Percentiles rank a stretch among this genome's conserved stretches.
phyloP scores from a whole-genome alignment of 257 asterid genomes.

The Penstemon eatonii region DNA sequence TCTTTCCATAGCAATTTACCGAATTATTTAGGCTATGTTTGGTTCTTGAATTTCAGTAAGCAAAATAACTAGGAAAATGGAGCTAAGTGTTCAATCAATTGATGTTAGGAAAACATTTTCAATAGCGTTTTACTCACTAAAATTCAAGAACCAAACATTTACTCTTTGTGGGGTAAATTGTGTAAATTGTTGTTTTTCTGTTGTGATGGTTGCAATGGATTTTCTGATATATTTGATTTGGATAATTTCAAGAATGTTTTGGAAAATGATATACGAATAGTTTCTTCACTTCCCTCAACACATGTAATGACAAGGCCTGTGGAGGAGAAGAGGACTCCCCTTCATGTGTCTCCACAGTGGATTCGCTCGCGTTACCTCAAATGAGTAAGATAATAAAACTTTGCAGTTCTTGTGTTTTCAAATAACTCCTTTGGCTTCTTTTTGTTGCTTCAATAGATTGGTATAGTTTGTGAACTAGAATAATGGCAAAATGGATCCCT shows the following conservation, averaged over 20 bases:
- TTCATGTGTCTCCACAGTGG: conserved; percentile 75
- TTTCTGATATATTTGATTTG: conserved; percentile 86
- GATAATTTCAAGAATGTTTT: conserved; percentile 78
- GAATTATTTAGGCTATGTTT: background rate
- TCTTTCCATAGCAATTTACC: background rate
- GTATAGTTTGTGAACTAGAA: background rate
- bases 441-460: background rate
- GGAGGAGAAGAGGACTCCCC: conserved; percentile 77
- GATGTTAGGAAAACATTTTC: no score
- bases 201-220: conserved; percentile 67
- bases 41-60: no score
- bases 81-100: no score
- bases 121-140: background rate
- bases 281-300: conserved; percentile 89
- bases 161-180: conserved; percentile 22
- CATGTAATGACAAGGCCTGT: conserved; percentile 85
- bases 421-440: background rate
- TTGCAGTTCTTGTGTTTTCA: background rate
- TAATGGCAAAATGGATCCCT: background rate
- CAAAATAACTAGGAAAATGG: no score
- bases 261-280: conserved; percentile 74
- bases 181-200: conserved; percentile 8
- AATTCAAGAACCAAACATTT: background rate
- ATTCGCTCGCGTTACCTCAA: conserved; percentile 66
- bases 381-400: conserved; percentile 41